Percentiles rank a stretch among this genome's conserved stretches.
Evolutionary conservation across 345 rosid genomes (phyloP).

Genomic region (Eucalyptus curtisii): DNA sequence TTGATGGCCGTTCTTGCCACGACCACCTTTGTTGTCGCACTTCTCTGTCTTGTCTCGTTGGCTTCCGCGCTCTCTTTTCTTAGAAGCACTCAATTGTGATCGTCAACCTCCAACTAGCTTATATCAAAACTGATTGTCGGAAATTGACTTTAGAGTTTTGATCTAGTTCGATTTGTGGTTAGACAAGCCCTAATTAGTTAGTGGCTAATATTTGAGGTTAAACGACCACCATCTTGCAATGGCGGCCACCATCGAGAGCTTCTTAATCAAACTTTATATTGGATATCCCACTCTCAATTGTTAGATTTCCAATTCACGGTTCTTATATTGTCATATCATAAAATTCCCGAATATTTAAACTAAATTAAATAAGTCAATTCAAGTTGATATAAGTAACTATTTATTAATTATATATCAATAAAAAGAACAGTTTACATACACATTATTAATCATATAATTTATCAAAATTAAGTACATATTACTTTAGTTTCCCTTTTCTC

Average conservation of each 20-base stretch:
- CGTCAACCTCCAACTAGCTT: not conserved
- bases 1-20: not conserved
- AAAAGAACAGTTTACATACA: not conserved
- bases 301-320: not conserved
- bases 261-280: too few relatives aligned
- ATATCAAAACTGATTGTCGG: not conserved
- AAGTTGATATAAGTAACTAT: not conserved
- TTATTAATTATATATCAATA: not conserved
- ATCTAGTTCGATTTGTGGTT: not conserved
- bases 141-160: not conserved
- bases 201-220: too few relatives aligned
- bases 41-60: not conserved
- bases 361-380: not conserved
- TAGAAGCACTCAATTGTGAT: not conserved
- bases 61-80: not conserved
- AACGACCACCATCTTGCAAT: not conserved
- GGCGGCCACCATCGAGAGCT: not conserved
- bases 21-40: not conserved
- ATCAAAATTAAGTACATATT: not conserved
- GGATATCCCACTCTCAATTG: not conserved
- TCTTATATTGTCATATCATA: not conserved
- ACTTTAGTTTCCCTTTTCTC: not conserved
- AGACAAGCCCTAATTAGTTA: not conserved
- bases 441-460: not conserved
- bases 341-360: too few relatives aligned